Percentiles rank a stretch among this genome's conserved stretches.
These are phyloP conservation scores for Xylariaceae sp. DNA, from an alignment of 2,329 filamentous ascomycete species.

Conservation along the genomic window DNA sequence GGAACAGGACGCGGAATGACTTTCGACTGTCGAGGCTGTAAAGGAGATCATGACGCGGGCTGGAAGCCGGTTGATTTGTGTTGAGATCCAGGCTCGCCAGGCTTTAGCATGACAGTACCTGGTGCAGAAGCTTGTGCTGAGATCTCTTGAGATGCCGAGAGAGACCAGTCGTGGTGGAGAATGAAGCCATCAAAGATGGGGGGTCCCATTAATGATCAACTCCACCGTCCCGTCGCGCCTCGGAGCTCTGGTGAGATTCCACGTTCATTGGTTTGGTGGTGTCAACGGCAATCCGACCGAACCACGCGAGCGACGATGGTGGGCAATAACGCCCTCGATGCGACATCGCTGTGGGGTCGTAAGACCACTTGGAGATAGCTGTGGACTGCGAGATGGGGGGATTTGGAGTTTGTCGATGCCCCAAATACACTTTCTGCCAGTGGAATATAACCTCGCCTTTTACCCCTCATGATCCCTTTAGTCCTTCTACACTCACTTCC, in stretches of 20 bases:
- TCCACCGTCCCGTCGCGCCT: constrained; percentile 1
- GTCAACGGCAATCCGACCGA: neutral
- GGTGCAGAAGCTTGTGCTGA: no score
- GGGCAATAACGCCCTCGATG: constrained; percentile 5
- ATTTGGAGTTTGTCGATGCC: neutral
- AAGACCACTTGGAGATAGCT: constrained; percentile 10
- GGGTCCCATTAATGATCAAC: no score
- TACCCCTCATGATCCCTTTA: neutral
- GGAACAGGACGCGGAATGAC: no score
- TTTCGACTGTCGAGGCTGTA: no score
- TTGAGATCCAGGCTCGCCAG: no score
- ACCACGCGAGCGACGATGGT: neutral
- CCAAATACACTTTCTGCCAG: neutral
- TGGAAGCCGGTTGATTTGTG: no score
- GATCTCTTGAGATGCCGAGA: no score
- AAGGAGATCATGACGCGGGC: no score
- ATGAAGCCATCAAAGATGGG: no score
- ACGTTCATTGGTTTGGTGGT: constrained; percentile 3
- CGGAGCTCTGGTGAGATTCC: constrained; percentile 3
- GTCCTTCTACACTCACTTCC: neutral
- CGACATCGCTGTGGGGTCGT: constrained; percentile 23
- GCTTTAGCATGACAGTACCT: no score
- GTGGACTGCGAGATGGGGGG: constrained; percentile 2
- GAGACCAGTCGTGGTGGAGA: neutral
- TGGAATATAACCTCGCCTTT: neutral